Base-by-base conservation (phyloP, 192 early-diverging fungal species). In the Entomortierella chlamydospora region DNA sequence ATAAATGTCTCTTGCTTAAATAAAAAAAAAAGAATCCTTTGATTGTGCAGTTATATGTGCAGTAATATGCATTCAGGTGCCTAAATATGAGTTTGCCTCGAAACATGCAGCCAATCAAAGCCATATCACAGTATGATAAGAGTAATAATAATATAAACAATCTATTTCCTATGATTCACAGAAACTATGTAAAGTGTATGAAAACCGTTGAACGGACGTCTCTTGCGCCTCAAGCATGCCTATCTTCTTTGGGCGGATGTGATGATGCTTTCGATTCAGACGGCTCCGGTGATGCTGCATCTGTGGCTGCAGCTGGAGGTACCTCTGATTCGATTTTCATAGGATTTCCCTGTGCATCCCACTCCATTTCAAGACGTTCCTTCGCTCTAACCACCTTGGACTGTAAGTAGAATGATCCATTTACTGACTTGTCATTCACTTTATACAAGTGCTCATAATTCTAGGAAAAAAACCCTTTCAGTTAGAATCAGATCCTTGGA, bases 361-460 rank as follows among this genome's bases (percentile, higher is more conserved):
- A 85, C 69, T 98, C 95, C 88, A 95, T 84, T 56, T 98, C 96
- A 65, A 98, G 83, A 72, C 98, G 92, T 82, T 99, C 98, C 61
- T 95, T 94, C 26, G 98, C 98, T 55, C 95, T 82, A 13, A 94
- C 89, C 9, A 99, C 89, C 79, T 99, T 99, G 39, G 94, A 95
- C 63, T 98, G 96, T 30, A 99, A 64, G 73, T 99, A 99, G 50
- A 97, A 93, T 6, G 96, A 95, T 10, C 97, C 97, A 43, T 96
- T 96, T 37, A 86, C 84, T 31, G 90, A 83, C 33, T 92, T 88
- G 70, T 97, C 95, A 77, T 99, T 99, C 26, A 83, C 90, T 28
- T 91, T 90, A 83, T 94, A 97, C 70, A 97, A 73, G 74, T 93
- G 90, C 25, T 95, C 93, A 73, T 94, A 99, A 70, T 91, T 91